These are phyloP conservation scores for Sporisorium scitamineum DNA, from an alignment of 1,284 basidiomycete species.

Conservation along the genomic window DNA sequence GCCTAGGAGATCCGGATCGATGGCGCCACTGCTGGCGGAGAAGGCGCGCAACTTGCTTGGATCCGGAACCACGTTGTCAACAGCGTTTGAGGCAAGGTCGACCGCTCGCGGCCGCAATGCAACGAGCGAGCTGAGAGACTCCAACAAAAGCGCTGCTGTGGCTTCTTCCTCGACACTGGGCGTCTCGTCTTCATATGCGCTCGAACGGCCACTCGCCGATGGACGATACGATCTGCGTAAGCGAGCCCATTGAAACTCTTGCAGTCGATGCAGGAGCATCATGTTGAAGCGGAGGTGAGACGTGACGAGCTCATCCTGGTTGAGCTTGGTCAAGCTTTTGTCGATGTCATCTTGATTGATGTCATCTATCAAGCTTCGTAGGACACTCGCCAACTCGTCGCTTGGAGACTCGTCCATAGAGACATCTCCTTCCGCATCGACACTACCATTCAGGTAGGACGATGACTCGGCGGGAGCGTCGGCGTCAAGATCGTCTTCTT, in stretches of 20 bases:
- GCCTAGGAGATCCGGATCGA: slow-evolving; percentile 50
- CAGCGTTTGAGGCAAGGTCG: slow-evolving; percentile 13
- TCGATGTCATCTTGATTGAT: slow-evolving; percentile 28
- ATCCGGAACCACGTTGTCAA: slow-evolving; percentile 19
- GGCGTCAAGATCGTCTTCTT: slow-evolving; percentile 11
- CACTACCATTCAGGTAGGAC: background rate
- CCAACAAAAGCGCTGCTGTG: slow-evolving; percentile 43
- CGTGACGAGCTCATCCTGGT: slow-evolving; percentile 40
- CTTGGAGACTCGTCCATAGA: slow-evolving; percentile 8
- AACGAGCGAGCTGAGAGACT: slow-evolving; percentile 47
- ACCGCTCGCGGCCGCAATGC: slow-evolving; percentile 30
- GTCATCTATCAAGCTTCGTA: slow-evolving; percentile 22
- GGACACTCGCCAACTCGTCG: slow-evolving; percentile 10
- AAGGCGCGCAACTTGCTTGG: slow-evolving; percentile 31
- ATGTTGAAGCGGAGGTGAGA: slow-evolving; percentile 49
- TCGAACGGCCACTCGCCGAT: slow-evolving; percentile 6
- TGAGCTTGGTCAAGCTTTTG: slow-evolving; percentile 37
- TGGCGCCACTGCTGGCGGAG: slow-evolving; percentile 40
- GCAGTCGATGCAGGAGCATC: slow-evolving; percentile 53
- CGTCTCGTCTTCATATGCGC: slow-evolving; percentile 10
- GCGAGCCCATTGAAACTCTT: slow-evolving; percentile 62
- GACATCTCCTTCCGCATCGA: slow-evolving; percentile 18
- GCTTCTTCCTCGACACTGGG: slow-evolving; percentile 46
- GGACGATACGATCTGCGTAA: slow-evolving; percentile 39
- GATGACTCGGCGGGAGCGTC: slow-evolving; percentile 11